Conservation (phyloP, 768 basidiomycete species). For the Inosperma sp. region DNA sequence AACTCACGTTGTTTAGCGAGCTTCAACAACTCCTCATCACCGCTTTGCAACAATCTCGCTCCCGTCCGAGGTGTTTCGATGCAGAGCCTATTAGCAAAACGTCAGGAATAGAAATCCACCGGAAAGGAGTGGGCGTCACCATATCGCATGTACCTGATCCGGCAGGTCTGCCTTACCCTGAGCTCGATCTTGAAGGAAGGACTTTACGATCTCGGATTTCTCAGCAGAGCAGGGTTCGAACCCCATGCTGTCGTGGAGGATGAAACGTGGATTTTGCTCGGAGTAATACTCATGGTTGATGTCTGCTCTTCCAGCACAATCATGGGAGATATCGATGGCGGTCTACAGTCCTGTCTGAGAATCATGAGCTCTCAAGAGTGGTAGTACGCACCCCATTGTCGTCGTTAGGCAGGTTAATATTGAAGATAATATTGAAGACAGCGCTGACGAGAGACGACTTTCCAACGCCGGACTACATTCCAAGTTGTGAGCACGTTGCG, state of each 20-base stretch:
- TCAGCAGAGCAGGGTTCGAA: constrained; percentile 27
- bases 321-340: constrained; percentile 21
- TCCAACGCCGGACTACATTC: constrained; percentile 24
- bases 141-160: constrained; percentile 27
- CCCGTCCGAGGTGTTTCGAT: constrained; percentile 19
- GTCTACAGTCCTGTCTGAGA: background rate
- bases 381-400: no score
- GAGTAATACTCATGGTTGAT: constrained; percentile 22
- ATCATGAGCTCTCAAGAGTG: background rate
- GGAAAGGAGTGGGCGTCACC: constrained; percentile 13
- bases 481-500: background rate
- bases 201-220: constrained; percentile 21
- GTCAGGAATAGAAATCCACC: background rate
- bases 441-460: constrained; percentile 29
- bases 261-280: constrained; percentile 20
- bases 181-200: constrained; percentile 18
- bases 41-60: constrained; percentile 18
- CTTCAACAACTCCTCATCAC: constrained; percentile 23
- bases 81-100: constrained; percentile 21
- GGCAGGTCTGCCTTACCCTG: constrained; percentile 3
- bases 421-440: no score
- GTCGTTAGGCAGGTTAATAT: constrained; percentile 14
- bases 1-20: constrained; percentile 14
- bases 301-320: constrained; percentile 20
- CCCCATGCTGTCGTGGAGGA: constrained; percentile 30